phyloP scores from a whole-genome alignment of 768 basidiomycete species.

The Rhodotorula paludigena region DNA sequence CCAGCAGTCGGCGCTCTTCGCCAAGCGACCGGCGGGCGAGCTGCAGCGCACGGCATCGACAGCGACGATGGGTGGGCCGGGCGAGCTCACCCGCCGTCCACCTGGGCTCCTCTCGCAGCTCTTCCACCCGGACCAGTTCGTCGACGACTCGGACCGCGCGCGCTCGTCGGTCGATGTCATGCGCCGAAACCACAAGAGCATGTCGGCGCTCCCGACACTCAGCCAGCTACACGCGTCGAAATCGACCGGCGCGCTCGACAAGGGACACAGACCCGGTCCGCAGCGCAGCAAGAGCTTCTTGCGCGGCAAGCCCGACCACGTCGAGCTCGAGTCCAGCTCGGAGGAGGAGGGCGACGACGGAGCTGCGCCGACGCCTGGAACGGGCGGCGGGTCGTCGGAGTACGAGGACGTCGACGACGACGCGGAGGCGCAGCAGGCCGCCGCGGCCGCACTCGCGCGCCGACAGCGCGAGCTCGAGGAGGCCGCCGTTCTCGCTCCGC shows the following conservation, averaged over 20 bases:
- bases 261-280: background rate
- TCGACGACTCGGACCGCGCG: constrained; percentile 9
- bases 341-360: constrained; percentile 36
- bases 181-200: constrained; percentile 29
- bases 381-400: background rate
- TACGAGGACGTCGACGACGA: constrained; percentile 9
- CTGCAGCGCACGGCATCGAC: constrained; percentile 23
- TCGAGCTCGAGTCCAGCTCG: constrained; percentile 41
- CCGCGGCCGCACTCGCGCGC: constrained; percentile 22
- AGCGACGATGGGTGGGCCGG: constrained; percentile 24
- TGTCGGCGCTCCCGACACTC: constrained; percentile 23
- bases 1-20: constrained; percentile 13
- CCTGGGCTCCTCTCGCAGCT: constrained; percentile 41
- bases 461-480: constrained; percentile 31
- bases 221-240: background rate
- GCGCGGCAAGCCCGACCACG: constrained; percentile 37
- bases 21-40: constrained; percentile 27
- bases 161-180: background rate
- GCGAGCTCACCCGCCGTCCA: constrained; percentile 34
- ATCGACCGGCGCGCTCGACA: background rate
- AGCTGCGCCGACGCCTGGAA: background rate
- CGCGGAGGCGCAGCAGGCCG: constrained; percentile 5
- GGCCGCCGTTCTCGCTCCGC: constrained; percentile 60
- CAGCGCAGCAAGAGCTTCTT: constrained; percentile 23
- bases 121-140: constrained; percentile 39